phyloP scores from a whole-genome alignment of 129 eudicot species.

The Dittrichia graveolens region DNA sequence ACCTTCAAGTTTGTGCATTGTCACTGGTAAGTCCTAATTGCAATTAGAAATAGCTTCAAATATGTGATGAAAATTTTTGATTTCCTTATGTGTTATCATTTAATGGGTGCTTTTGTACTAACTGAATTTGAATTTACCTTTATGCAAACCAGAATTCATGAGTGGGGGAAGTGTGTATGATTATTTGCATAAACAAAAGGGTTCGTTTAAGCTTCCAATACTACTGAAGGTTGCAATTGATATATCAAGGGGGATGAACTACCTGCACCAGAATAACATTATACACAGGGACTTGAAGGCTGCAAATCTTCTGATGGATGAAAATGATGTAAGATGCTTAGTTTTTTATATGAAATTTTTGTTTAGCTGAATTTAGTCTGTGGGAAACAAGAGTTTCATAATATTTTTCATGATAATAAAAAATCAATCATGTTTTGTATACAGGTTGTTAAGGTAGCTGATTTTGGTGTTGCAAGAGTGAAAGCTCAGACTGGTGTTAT shows the following conservation, averaged over 20 bases:
- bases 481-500: slow-evolving; percentile 94
- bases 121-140: background rate
- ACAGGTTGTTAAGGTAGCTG: slow-evolving; percentile 99
- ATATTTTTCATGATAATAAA: background rate
- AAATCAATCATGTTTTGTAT: slow-evolving; percentile 9
- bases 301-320: slow-evolving; percentile 99
- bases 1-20: slow-evolving; percentile 95
- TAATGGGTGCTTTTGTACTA: background rate
- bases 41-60: background rate
- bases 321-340: slow-evolving; percentile 74
- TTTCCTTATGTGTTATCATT: background rate
- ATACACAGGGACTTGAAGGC: slow-evolving; percentile 98
- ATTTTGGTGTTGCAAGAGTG: slow-evolving; percentile 99
- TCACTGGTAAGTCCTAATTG: slow-evolving; percentile 59
- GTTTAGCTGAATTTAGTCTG: background rate
- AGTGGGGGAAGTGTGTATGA: slow-evolving; percentile 98
- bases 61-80: background rate
- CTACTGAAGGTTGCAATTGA: slow-evolving; percentile 90
- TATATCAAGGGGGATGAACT: slow-evolving; percentile 94
- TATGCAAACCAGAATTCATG: slow-evolving; percentile 63
- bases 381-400: too few relatives aligned
- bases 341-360: background rate
- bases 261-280: slow-evolving; percentile 93
- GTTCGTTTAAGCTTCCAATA: slow-evolving; percentile 88
- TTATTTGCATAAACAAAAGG: slow-evolving; percentile 92